These are phyloP conservation scores for Puccinia novopanici DNA, from an alignment of 1,284 basidiomycete genomes.

Conservation along the genomic window DNA sequence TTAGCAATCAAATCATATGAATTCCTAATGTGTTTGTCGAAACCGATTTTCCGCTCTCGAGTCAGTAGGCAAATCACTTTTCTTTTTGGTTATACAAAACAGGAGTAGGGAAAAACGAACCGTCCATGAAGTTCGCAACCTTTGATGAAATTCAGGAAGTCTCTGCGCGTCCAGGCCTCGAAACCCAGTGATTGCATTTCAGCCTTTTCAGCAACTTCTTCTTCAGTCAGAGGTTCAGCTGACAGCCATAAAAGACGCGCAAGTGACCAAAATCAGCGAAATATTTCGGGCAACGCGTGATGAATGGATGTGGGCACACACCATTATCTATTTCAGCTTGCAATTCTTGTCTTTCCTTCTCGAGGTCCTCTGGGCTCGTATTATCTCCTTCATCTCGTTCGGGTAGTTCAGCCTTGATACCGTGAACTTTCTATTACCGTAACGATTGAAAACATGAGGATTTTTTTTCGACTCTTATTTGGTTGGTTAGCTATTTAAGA, in stretches of 20 bases:
- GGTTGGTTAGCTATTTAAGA: not conserved
- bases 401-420: constrained; percentile 60
- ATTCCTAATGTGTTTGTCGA: constrained; percentile 62
- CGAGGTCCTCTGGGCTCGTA: constrained; percentile 74
- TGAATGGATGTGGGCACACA: not conserved
- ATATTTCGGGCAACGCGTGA: not conserved
- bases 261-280: not conserved
- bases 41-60: not conserved
- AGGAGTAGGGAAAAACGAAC: constrained; percentile 40
- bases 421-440: constrained; percentile 45
- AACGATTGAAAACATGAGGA: not conserved
- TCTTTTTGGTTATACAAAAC: not conserved
- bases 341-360: constrained; percentile 78
- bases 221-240: constrained; percentile 85
- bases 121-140: constrained; percentile 85
- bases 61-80: not conserved
- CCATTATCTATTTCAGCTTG: constrained; percentile 65
- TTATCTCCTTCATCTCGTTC: constrained; percentile 71
- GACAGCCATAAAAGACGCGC: not conserved
- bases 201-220: constrained; percentile 78
- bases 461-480: not conserved
- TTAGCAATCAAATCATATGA: constrained; percentile 74
- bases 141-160: constrained; percentile 87
- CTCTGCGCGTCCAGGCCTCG: constrained; percentile 83
- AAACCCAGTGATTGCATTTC: constrained; percentile 77